Percentiles rank a stretch among this genome's conserved stretches.
Conservation (phyloP, 305 asterid genomes). For the Solanum hybrid region DNA sequence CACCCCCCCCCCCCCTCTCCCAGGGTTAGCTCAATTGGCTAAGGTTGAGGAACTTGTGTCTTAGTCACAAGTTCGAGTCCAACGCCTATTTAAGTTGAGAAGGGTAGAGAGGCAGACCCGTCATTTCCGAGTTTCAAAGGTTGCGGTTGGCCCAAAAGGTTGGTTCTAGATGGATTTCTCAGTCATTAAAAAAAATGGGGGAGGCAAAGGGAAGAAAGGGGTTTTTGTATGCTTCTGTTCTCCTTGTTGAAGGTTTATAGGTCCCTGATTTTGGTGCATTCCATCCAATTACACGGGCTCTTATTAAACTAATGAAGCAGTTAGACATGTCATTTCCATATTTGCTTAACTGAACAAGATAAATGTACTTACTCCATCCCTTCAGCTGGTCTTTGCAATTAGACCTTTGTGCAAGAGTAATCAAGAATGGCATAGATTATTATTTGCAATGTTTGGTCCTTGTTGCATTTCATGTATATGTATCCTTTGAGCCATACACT, state of each 20-base stretch:
- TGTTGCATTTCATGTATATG: background rate
- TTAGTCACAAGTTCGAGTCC: background rate
- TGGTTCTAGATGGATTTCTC: background rate
- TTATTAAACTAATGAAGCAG: background rate
- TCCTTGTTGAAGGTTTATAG: background rate
- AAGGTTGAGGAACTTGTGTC: background rate
- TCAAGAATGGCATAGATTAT: background rate
- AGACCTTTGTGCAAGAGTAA: background rate
- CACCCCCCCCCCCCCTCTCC: too few species aligned
- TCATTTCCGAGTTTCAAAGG: background rate
- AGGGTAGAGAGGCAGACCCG: background rate
- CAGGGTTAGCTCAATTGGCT: background rate
- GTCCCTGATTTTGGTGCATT: background rate
- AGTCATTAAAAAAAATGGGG: background rate
- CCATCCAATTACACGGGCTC: background rate
- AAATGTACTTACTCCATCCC: background rate
- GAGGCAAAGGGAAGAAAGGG: too few species aligned
- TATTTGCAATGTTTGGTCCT: background rate
- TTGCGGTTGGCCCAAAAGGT: background rate
- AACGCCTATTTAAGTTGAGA: background rate
- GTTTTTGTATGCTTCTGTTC: background rate
- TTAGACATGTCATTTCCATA: background rate
- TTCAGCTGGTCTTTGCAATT: background rate
- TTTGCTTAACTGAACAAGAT: background rate
- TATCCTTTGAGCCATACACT: background rate